Base-by-base conservation (phyloP, 169 alveolate species). In the Ichthyophthirius multifiliis region DNA sequence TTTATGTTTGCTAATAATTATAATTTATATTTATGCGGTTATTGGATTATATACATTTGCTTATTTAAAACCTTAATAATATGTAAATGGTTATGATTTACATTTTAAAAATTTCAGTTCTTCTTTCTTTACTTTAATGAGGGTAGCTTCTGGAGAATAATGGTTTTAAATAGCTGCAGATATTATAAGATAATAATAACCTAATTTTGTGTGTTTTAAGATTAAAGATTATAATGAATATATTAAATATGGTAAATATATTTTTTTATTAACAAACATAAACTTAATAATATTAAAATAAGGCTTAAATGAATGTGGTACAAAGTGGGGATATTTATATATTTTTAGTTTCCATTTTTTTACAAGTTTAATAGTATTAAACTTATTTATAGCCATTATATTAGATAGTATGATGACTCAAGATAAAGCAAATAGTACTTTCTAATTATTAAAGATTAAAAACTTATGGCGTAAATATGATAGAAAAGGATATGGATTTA, bases 251-350 rank as follows among this genome's bases (percentile, higher is more conserved):
- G 86, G 77, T 67, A 37, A 44, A n/a, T 35, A 35, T 3, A 4
- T 34, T 20, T 55, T 1, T 45, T 6, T 3, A 45, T 18, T 47
- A 4, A 2, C 13, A 18, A 5, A 20, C 4, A n/a, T 47, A 3
- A 20, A 1, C 4, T 47, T n/a, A 3, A 20, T 18, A 1, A 5
- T 47, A 6, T 46, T 46, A n/a, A 2, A 55, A 55, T 27, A 55
- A 67, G 77, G 86, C 20, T 73, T 81, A 23, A 81, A 71, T 67
- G 86, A 82, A 30, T 81, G 86, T 41, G 86, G 86, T 1, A 44
- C 86, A 0, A n/a, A 18, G 7, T 41, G 47, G 23, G 47, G 75
- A 3, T 81, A 81, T 55, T n/a, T 63, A 23, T 81, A 65, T 32
- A 71, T 81, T 32, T 44, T 71, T 39, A 71, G 76, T 35, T 81